Percentiles rank a stretch among this genome's conserved stretches.
These are phyloP conservation scores for Beauveria sp. DNA, from an alignment of 2,329 filamentous ascomycete species.

Conservation along the genomic window DNA sequence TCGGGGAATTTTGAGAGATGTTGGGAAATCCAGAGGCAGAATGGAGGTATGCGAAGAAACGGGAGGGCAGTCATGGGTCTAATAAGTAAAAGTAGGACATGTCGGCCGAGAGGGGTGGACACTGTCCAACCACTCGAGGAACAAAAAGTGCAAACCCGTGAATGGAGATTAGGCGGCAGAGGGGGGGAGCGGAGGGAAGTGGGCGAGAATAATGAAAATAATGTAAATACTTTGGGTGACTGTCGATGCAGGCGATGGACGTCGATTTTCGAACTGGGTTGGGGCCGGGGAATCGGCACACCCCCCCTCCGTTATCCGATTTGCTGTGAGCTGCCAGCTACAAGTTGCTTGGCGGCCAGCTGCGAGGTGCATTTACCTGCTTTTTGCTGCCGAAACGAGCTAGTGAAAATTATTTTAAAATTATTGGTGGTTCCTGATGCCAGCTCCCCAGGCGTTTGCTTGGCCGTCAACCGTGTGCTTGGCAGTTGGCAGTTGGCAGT, in stretches of 20 bases:
- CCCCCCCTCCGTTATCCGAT: background rate
- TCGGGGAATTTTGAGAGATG: background rate
- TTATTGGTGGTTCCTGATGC: too few relatives aligned
- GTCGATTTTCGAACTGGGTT: background rate
- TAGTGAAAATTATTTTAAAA: background rate
- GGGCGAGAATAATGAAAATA: background rate
- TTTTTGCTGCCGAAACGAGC: too few relatives aligned
- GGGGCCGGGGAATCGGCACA: background rate
- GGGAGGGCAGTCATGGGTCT: background rate
- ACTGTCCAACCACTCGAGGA: background rate
- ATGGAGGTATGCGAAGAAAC: background rate
- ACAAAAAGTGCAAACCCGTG: background rate
- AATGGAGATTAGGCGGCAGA: background rate
- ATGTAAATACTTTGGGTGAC: background rate
- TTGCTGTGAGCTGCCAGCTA: background rate
- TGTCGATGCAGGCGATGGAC: constrained; percentile 5
- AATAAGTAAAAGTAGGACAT: background rate
- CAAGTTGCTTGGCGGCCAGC: background rate
- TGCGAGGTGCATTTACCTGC: too few relatives aligned
- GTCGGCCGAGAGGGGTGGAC: background rate
- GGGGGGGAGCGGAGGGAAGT: background rate
- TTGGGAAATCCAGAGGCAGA: background rate
- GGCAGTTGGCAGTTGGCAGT: too few relatives aligned
- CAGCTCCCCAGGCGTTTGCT: too few relatives aligned
- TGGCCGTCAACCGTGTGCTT: too few relatives aligned